Evolutionary conservation across 1,284 basidiomycete species (phyloP).

Genomic region (Melampsora medusae): DNA sequence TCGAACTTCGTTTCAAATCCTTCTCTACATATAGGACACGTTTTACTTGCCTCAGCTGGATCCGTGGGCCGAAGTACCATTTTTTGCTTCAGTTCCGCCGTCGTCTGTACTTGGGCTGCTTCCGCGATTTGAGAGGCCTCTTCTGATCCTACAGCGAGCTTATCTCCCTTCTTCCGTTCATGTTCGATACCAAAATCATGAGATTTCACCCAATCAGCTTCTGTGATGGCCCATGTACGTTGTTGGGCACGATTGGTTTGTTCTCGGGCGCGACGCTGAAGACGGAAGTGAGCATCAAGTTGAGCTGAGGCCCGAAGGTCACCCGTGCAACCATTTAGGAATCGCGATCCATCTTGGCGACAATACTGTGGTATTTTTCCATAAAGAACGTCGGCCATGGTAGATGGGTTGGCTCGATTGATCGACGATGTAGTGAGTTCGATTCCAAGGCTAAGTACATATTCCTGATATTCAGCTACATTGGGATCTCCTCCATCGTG

Average conservation of each 20-base stretch:
- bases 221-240: slow-evolving; percentile 28
- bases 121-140: neutral
- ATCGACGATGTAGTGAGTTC: slow-evolving; percentile 35
- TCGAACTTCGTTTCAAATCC: slow-evolving; percentile 43
- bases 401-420: slow-evolving; percentile 26
- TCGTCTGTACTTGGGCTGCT: slow-evolving; percentile 9
- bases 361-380: slow-evolving; percentile 41
- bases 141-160: slow-evolving; percentile 7
- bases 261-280: slow-evolving; percentile 22
- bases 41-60: slow-evolving; percentile 30
- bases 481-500: slow-evolving; percentile 23
- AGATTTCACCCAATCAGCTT: slow-evolving; percentile 38
- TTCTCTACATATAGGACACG: slow-evolving; percentile 41
- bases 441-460: slow-evolving; percentile 16
- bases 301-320: slow-evolving; percentile 28
- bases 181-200: slow-evolving; percentile 33
- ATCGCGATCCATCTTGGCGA: slow-evolving; percentile 40
- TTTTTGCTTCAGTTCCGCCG: slow-evolving; percentile 23
- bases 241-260: slow-evolving; percentile 31
- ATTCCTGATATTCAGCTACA: slow-evolving; percentile 39
- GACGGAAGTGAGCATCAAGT: slow-evolving; percentile 41
- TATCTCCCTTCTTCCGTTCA: slow-evolving; percentile 13
- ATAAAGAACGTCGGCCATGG: slow-evolving; percentile 36
- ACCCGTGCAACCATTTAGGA: slow-evolving; percentile 35
- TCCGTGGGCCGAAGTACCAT: slow-evolving; percentile 33